A percentile compares a stretch with the other conserved stretches of the same genome.
phyloP scores from a whole-genome alignment of 495 filamentous ascomycete genomes.

The Penicillium silybi region DNA sequence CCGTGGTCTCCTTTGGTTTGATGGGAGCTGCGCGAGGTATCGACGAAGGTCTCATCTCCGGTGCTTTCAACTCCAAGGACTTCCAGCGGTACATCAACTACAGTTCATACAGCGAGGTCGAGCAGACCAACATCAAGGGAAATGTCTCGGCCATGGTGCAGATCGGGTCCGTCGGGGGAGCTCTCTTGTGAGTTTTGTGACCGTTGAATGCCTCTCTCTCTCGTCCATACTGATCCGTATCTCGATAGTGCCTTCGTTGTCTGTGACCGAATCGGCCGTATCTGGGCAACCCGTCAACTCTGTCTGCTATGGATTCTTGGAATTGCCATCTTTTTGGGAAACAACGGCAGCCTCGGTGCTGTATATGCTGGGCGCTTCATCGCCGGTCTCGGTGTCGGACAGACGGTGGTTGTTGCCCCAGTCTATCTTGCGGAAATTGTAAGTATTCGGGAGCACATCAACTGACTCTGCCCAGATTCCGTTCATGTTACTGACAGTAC shows the following conservation, averaged over 20 bases:
- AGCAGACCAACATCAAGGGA: conserved; percentile 58
- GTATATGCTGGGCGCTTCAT: conserved; percentile 67
- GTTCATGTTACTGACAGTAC: background rate
- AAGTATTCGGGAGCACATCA: conserved; percentile 6
- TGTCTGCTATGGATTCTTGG: conserved; percentile 65
- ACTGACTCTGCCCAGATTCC: background rate
- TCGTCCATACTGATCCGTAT: background rate
- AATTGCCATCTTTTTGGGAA: conserved; percentile 64
- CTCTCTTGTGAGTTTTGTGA: conserved; percentile 51
- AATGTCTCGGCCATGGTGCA: conserved; percentile 74
- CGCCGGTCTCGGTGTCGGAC: conserved; percentile 63
- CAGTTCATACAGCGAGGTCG: conserved; percentile 50
- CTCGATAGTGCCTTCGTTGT: conserved; percentile 54
- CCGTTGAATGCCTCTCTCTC: background rate
- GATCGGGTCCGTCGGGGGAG: conserved; percentile 62
- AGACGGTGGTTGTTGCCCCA: conserved; percentile 61
- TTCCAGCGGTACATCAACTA: conserved; percentile 57
- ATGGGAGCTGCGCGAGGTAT: conserved; percentile 63
- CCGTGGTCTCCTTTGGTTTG: conserved; percentile 62
- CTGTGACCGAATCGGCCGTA: conserved; percentile 64
- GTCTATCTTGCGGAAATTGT: conserved; percentile 51
- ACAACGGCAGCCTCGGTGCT: conserved; percentile 55
- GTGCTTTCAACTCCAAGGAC: conserved; percentile 58
- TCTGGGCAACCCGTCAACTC: conserved; percentile 66
- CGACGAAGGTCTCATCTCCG: conserved; percentile 71